Base-by-base conservation (phyloP, 192 early-diverging fungal genomes). In the Rhizoclosmatium sp. region DNA sequence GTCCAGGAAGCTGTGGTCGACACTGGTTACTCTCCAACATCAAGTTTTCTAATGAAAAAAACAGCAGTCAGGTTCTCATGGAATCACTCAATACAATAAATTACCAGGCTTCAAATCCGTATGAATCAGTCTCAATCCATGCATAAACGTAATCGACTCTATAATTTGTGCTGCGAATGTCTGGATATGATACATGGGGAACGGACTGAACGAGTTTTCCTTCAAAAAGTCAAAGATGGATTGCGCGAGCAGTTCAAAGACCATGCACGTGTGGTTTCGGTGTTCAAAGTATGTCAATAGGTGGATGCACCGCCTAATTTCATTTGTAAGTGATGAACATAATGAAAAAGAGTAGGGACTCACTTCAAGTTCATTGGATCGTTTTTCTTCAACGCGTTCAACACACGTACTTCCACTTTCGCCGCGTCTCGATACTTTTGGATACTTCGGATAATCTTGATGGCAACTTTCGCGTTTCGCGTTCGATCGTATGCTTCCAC, bases 221-320 rank as follows among this genome's bases (percentile, higher is more conserved):
- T 99, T 97, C n/a, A 99, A 82, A 85, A 94, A 99, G 82, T 99
- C 97, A 89, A 96, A 99, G 41, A 98, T 88, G 71, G 92, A 93
- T 48, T 92, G 91, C 5, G 91, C 91, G 12, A 97, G 87, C 59
- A 98, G 89, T 44, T 95, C 95, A 90, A 99, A 99, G 47, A 98
- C 95, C 96, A 99, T 99, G 87, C 97, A 99, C 7, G 94, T 92
- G 87, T 99, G 97, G 81, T 94, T 94, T 70, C 90, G 89, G 82
- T 94, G 89, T 79, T 97, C 95, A 86, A 99, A 98, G 59, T 83
- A 89, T 72, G 93, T 91, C 45, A 89, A 79, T 58, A 98, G 82
- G 74, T 95, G 95, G 75, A 99, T 93, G 85, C 97, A 99, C 82
- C 92, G 92, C 80, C 94, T 94, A 59, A 46, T 10, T 76, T 21